Base-by-base conservation (phyloP, 148 eudicot species). In the Camellia granthamiana region DNA sequence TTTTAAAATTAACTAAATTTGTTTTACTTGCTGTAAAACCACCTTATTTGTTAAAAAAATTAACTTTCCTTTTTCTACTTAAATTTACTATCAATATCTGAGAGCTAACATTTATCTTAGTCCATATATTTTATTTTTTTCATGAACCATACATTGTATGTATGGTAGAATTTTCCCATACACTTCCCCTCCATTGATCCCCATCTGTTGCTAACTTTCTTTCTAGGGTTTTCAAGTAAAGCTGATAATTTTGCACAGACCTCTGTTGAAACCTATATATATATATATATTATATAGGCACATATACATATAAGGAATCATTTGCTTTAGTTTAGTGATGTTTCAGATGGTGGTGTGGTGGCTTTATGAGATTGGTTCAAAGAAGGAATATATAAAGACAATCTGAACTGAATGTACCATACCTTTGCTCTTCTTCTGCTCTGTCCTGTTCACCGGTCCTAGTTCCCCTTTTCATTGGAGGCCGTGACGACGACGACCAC, bases 211-310 rank as follows among this genome's bases (percentile, higher is more conserved):
- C 16, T 16, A 49, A 4, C 56, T 66, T 54, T n/a, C 70, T 85
- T 77, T 79, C 81, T 85, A 44, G 85, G 88, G 85, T 77, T 84
- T 76, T 60, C 84, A 84, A 82, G 7, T 67, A 87, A 84, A 81
- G 88, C 77, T 84, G 77, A 77, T 76, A 65, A 86, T 75, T 72
- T 72, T 78, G 41, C 77, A 61, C 71, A 74, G 49, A 42, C 38
- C 54, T 59, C 19, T 41, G 54, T 42, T 77, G 73, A 49, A 49
- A 7, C 3, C 7, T 47, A 51, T n/a, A 62, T 79, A 16, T 58
- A 19, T 58, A 80, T 77, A 3, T 47, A 66, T 49, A 7, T 49
- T 30, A 30, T 30, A 30, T 30, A 30, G 38, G 38, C 38, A 30
- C 38, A 30, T 30, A 49, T 49, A 7, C 43, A 59, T 79, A 43